phyloP scores from a whole-genome alignment of 768 basidiomycete genomes.

The Amanita molliuscula region DNA sequence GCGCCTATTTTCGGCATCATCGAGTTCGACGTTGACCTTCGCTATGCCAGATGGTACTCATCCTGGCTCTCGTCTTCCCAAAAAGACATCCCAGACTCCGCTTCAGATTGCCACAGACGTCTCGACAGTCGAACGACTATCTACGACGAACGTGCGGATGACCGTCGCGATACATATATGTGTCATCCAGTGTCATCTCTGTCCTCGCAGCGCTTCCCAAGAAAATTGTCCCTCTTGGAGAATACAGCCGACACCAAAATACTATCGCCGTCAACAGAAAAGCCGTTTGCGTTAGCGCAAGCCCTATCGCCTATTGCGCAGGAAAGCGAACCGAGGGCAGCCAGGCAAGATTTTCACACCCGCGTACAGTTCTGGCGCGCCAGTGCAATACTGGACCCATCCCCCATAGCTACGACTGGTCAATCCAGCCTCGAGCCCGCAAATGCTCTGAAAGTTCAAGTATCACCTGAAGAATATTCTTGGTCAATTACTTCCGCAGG shows the following conservation, averaged over 20 bases:
- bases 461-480: conserved; percentile 45
- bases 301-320: conserved; percentile 53
- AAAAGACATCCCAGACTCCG: conserved; percentile 32
- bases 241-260: conserved; percentile 17
- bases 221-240: conserved; percentile 61
- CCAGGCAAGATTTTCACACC: conserved; percentile 40
- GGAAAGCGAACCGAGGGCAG: conserved; percentile 44
- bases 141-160: conserved; percentile 30
- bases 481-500: conserved; percentile 67
- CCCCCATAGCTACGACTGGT: conserved; percentile 36
- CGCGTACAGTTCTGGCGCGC: conserved; percentile 62
- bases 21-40: conserved; percentile 79
- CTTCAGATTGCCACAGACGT: conserved; percentile 41
- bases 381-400: conserved; percentile 38
- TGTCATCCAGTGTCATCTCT: conserved; percentile 20
- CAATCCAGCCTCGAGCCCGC: conserved; percentile 40
- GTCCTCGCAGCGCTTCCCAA: conserved; percentile 35
- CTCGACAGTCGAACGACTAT: conserved; percentile 37
- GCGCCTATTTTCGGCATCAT: conserved; percentile 66
- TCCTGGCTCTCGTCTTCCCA: conserved; percentile 52
- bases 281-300: conserved; percentile 17
- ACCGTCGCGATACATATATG: conserved; percentile 19
- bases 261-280: conserved; percentile 16
- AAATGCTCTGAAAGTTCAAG: conserved; percentile 25
- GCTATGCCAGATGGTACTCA: conserved; percentile 69